Base-by-base conservation (phyloP, 495 filamentous ascomycete species). In the Alectoria sarmentosa region DNA sequence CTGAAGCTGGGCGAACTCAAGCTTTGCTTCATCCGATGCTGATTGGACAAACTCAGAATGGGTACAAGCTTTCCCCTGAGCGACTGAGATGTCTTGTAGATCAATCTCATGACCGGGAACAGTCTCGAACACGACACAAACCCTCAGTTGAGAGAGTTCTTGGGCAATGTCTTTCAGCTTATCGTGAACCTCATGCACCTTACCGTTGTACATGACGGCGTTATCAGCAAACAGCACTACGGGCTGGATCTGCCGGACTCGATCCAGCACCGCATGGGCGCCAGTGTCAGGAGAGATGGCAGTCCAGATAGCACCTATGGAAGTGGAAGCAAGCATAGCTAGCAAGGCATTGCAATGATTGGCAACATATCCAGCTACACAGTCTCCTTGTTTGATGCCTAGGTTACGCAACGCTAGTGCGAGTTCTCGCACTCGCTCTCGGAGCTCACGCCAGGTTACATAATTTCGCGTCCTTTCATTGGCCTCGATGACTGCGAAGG, bases 241-340 rank as follows among this genome's bases (percentile, higher is more conserved):
- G 4, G 92, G 92, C 63, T 88, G 81, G 60, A 97, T 89, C 79
- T 97, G 92, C 65, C 79, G 79, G 60, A 96, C 75, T 13, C 92
- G 84, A 68, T 96, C 92, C 21, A 97, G 75, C 6, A 96, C 90
- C 9, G 86, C 87, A 69, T 86, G 83, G 8, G 86, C 82, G n/a
- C 90, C 90, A 38, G 84, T 91, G 72, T 95, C 90, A 1, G 90
- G 89, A 67, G 88, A 92, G 54, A 95, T 87, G 3, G 89, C 90
- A 1, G 91, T 93, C 91, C 91, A 97, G 49, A 93, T 83, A n/a
- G 88, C 91, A 26, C 92, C 92, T 17, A 96, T 74, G 4, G 89
- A 84, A 5, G 90, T 84, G 15, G 89, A 82, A 19, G 90, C 88
- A 41, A 97, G 81, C 86, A 96, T 91, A 17, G 88, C 89, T n/a